Percentiles rank a stretch among this genome's conserved stretches.
Conservation (phyloP, 129 eudicot species). For the Centrapalus pauciflorus region DNA sequence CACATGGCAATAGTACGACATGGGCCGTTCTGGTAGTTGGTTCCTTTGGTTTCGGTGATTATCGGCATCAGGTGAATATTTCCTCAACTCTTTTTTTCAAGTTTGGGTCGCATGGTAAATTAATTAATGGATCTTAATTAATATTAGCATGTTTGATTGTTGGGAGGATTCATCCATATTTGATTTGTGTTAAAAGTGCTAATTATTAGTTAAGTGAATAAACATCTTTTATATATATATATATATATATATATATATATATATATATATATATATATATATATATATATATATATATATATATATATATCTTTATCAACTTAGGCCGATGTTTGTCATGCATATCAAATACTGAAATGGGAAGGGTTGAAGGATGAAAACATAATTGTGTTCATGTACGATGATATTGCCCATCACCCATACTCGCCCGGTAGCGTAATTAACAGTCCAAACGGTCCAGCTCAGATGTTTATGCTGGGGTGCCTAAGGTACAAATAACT, state of each 20-base stretch:
- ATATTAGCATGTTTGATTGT: too few relatives aligned
- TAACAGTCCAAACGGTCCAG: slow-evolving; percentile 57
- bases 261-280: too few relatives aligned
- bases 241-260: too few relatives aligned
- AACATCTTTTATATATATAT: too few relatives aligned
- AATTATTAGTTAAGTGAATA: too few relatives aligned
- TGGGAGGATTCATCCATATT: too few relatives aligned
- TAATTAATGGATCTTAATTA: too few relatives aligned
- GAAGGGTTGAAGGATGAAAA: slow-evolving; percentile 75
- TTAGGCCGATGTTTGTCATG: slow-evolving; percentile 77
- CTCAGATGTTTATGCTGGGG: slow-evolving; percentile 58
- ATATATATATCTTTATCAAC: not conserved
- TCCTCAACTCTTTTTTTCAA: not conserved
- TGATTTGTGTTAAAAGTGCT: too few relatives aligned
- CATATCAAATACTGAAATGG: slow-evolving; percentile 59
- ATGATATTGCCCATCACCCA: slow-evolving; percentile 51
- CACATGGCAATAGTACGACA: too few relatives aligned
- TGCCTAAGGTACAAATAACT: slow-evolving; percentile 54
- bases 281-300: too few relatives aligned
- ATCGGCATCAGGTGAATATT: slow-evolving; percentile 69
- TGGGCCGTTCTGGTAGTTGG: slow-evolving; percentile 82
- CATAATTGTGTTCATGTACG: slow-evolving; percentile 73
- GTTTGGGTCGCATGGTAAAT: too few relatives aligned
- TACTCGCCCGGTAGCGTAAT: slow-evolving; percentile 44
- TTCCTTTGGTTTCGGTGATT: slow-evolving; percentile 51